A percentile compares a stretch with the other conserved stretches of the same genome.
These are phyloP conservation scores for Spiromastix sp. DNA, from an alignment of 2,329 filamentous ascomycete genomes.

Conservation along the genomic window DNA sequence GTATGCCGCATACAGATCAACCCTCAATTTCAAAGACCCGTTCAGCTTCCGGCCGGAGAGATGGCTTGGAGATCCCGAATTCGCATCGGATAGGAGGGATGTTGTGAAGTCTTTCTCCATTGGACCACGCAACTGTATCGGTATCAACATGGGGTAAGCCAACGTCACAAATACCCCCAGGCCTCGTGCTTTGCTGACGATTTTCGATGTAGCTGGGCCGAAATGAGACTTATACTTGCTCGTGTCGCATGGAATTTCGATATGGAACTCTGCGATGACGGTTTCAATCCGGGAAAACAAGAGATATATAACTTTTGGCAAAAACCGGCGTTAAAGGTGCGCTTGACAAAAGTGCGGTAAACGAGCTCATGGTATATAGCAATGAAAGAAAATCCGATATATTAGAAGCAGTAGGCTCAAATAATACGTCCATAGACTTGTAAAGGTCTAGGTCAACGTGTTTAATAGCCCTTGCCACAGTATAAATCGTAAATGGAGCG, in stretches of 20 bases:
- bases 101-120: conserved; percentile 40
- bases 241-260: conserved; percentile 43
- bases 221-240: conserved; percentile 41
- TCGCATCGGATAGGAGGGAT: conserved; percentile 32
- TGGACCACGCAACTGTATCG: conserved; percentile 42
- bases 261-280: conserved; percentile 29
- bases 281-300: conserved; percentile 24
- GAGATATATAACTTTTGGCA: conserved; percentile 33
- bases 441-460: too few relatives aligned
- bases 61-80: conserved; percentile 28
- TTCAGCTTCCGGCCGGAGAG: conserved; percentile 40
- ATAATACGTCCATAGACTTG: too few relatives aligned
- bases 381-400: too few relatives aligned
- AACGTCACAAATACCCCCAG: too few relatives aligned
- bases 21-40: conserved; percentile 36
- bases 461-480: too few relatives aligned
- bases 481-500: too few relatives aligned
- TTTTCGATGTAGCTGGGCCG: too few relatives aligned
- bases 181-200: too few relatives aligned
- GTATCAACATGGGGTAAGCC: too few relatives aligned
- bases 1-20: conserved; percentile 35
- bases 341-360: too few relatives aligned
- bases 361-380: too few relatives aligned
- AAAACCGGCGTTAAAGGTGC: conserved; percentile 28
- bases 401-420: too few relatives aligned